Percentiles rank a stretch among this genome's conserved stretches.
These are phyloP conservation scores for Tubosaeta sp. DNA, from an alignment of 768 basidiomycete genomes.

Conservation along the genomic window DNA sequence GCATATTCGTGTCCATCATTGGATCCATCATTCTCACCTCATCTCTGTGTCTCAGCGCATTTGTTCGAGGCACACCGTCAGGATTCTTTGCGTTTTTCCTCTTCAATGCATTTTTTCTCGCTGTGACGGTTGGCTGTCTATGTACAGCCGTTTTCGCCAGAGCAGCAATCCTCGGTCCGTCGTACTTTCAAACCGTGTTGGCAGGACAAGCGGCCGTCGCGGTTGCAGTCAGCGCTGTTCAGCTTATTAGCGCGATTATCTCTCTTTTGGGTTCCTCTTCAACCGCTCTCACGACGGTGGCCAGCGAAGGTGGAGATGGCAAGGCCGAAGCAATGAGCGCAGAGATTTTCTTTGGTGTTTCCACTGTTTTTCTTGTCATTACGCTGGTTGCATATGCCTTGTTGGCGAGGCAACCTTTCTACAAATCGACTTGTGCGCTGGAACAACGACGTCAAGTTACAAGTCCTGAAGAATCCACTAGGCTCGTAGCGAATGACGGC, in stretches of 20 bases:
- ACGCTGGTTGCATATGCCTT: slow-evolving; percentile 52
- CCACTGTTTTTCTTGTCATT: slow-evolving; percentile 58
- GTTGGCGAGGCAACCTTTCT: slow-evolving; percentile 56
- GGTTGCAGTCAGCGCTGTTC: slow-evolving; percentile 74
- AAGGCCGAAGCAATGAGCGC: slow-evolving; percentile 64
- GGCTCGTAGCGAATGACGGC: slow-evolving; percentile 34
- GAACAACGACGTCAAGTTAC: slow-evolving; percentile 34
- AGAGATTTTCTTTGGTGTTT: slow-evolving; percentile 67
- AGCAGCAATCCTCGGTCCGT: slow-evolving; percentile 73
- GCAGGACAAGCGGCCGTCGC: slow-evolving; percentile 85
- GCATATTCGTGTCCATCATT: slow-evolving; percentile 50
- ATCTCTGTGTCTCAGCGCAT: slow-evolving; percentile 64
- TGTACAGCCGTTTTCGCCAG: slow-evolving; percentile 74
- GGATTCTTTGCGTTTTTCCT: slow-evolving; percentile 66
- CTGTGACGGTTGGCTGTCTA: slow-evolving; percentile 65
- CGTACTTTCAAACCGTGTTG: slow-evolving; percentile 70
- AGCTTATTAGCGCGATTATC: slow-evolving; percentile 59
- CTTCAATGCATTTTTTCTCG: slow-evolving; percentile 54
- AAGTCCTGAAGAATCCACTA: slow-evolving; percentile 27
- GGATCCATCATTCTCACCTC: slow-evolving; percentile 49
- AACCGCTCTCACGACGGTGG: slow-evolving; percentile 18
- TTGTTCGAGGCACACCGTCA: slow-evolving; percentile 48
- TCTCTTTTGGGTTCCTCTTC: slow-evolving; percentile 48
- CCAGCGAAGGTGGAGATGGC: slow-evolving; percentile 27
- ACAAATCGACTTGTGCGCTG: slow-evolving; percentile 46